These are phyloP conservation scores for Aureobasidium subglaciale DNA, from an alignment of 2,329 filamentous ascomycete genomes.

Conservation along the genomic window DNA sequence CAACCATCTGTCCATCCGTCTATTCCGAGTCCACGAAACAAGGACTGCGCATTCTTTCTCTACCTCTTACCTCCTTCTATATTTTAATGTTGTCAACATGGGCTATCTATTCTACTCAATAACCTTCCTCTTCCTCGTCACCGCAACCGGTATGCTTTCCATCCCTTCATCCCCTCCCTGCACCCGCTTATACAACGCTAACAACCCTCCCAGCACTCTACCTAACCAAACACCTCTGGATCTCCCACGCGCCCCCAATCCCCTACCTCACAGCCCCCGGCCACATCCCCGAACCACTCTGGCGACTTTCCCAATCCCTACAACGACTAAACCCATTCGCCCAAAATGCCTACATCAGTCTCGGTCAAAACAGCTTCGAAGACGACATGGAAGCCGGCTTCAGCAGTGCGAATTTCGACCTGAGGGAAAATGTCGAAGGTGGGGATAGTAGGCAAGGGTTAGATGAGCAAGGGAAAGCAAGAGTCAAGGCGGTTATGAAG, in stretches of 20 bases:
- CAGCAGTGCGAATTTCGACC: constrained; percentile 74
- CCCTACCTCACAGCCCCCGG: constrained; percentile 43
- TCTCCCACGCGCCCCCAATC: constrained; percentile 56
- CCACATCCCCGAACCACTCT: constrained; percentile 47
- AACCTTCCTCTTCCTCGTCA: constrained; percentile 62
- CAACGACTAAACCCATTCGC: constrained; percentile 43
- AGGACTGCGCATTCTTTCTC: neutral
- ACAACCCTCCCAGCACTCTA: constrained; percentile 54
- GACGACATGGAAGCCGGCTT: constrained; percentile 79
- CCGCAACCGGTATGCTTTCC: constrained; percentile 62
- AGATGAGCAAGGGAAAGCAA: constrained; percentile 70
- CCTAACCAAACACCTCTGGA: constrained; percentile 72
- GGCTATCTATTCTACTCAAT: constrained; percentile 73
- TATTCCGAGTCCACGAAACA: neutral
- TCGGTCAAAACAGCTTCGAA: constrained; percentile 65
- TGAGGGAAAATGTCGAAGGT: constrained; percentile 68
- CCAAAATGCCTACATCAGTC: constrained; percentile 60
- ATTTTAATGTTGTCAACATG: constrained; percentile 45
- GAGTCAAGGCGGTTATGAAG: constrained; percentile 89
- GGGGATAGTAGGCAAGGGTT: constrained; percentile 75
- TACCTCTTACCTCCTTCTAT: neutral
- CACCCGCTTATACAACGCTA: neutral
- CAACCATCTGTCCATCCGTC: neutral
- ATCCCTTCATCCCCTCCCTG: constrained; percentile 13
- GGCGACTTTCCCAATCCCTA: constrained; percentile 37